Evolutionary conservation across 2,329 filamentous ascomycete genomes (phyloP).

Genomic region (Fusarium brevicatenulatum): DNA sequence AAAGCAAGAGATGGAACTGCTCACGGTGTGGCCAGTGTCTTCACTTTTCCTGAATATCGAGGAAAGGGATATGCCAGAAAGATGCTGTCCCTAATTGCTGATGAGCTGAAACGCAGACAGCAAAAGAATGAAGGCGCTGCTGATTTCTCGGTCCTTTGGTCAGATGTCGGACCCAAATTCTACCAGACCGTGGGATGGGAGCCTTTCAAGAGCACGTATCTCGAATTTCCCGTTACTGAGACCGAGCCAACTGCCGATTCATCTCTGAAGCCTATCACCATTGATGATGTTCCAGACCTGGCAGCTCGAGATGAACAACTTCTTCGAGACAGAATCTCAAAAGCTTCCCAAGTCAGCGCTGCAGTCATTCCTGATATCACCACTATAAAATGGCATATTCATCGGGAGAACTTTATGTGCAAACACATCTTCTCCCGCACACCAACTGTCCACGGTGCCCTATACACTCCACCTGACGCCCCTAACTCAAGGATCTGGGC

Average conservation of each 20-base stretch:
- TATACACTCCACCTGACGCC: conserved; percentile 62
- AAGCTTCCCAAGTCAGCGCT: conserved; percentile 46
- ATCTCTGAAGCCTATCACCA: conserved; percentile 60
- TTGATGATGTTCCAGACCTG: conserved; percentile 68
- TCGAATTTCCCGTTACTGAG: conserved; percentile 63
- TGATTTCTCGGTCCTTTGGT: conserved; percentile 82
- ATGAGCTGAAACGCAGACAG: conserved; percentile 47
- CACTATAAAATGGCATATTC: conserved; percentile 68
- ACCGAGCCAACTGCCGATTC: conserved; percentile 43
- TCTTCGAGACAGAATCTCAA: conserved; percentile 64
- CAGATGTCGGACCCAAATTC: conserved; percentile 85
- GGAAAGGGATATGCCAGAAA: conserved; percentile 80
- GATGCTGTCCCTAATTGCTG: conserved; percentile 76
- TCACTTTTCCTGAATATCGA: conserved; percentile 72
- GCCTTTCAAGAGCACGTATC: conserved; percentile 76
- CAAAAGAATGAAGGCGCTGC: conserved; percentile 48
- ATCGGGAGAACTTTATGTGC: conserved; percentile 82
- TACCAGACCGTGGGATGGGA: conserved; percentile 84
- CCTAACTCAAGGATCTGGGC: conserved; percentile 73
- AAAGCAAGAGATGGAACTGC: conserved; percentile 64
- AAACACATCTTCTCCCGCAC: conserved; percentile 66
- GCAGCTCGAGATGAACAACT: conserved; percentile 72
- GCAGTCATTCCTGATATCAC: conserved; percentile 48
- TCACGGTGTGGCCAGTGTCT: conserved; percentile 85
- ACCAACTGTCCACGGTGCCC: conserved; percentile 75